These are phyloP conservation scores for Gryganskiella cystojenkinii DNA, from an alignment of 192 early-diverging fungal genomes.

Conservation along the genomic window DNA sequence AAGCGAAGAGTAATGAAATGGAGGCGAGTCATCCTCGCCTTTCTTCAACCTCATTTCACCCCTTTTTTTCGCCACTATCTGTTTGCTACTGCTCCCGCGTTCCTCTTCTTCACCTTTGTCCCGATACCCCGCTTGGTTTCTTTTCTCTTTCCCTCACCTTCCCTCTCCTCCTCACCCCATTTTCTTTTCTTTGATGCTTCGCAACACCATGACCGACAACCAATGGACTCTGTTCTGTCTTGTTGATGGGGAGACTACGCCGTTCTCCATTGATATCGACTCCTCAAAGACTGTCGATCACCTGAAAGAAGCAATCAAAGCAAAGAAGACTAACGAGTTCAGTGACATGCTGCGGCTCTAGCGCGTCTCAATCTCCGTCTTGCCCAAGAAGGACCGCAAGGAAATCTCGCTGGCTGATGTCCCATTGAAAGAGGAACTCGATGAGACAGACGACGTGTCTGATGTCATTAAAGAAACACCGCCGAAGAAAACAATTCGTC, in stretches of 20 bases:
- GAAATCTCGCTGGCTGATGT: neutral
- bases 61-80: neutral
- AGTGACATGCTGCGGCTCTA: conserved; percentile 8
- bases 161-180: neutral
- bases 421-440: neutral
- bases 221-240: neutral
- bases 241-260: neutral
- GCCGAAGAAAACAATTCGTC: neutral
- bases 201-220: neutral
- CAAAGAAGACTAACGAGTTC: neutral
- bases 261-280: neutral
- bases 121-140: neutral
- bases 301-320: neutral
- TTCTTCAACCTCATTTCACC: neutral
- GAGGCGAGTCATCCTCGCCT: too few species aligned
- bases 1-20: too few species aligned
- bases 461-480: neutral
- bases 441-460: neutral
- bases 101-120: neutral
- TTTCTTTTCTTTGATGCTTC: neutral
- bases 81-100: neutral
- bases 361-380: conserved; percentile 3
- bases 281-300: neutral
- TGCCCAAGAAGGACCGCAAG: conserved; percentile 1
- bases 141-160: neutral